Percentiles rank a stretch among this genome's conserved stretches.
Conservation (phyloP, 768 basidiomycete genomes). For the Boletus vermiculosoides region DNA sequence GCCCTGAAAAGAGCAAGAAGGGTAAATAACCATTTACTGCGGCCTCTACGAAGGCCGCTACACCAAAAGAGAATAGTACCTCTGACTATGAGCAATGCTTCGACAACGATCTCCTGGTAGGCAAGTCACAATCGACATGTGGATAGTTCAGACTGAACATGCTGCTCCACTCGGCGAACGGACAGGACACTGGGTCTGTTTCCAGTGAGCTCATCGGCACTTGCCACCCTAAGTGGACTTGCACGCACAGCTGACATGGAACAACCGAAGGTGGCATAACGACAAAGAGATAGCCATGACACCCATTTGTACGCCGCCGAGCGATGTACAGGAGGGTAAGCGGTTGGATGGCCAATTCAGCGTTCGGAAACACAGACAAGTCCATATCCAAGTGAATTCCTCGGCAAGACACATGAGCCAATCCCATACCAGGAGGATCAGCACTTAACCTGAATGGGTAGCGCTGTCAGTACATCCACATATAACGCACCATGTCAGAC, state of each 20-base stretch:
- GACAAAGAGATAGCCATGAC: constrained; percentile 9
- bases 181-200: constrained; percentile 2
- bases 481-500: no score
- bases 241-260: background rate
- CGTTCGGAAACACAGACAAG: background rate
- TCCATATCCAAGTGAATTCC: constrained; percentile 9
- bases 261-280: constrained; percentile 7
- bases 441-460: constrained; percentile 1
- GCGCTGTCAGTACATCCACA: background rate
- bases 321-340: background rate
- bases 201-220: no score
- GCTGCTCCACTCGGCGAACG: constrained; percentile 4
- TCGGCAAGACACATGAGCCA: constrained; percentile 11
- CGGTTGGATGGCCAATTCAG: background rate
- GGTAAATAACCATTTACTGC: background rate
- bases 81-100: constrained; percentile 5
- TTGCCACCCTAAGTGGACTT: background rate
- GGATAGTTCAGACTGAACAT: background rate
- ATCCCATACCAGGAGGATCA: constrained; percentile 7
- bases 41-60: no score
- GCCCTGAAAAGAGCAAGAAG: constrained; percentile 6
- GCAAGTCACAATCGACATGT: constrained; percentile 9
- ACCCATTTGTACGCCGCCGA: constrained; percentile 4
- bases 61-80: constrained; percentile 1
- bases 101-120: constrained; percentile 10